These are phyloP conservation scores for Candida berthetii DNA, from an alignment of 805 yeast species.

Conservation along the genomic window DNA sequence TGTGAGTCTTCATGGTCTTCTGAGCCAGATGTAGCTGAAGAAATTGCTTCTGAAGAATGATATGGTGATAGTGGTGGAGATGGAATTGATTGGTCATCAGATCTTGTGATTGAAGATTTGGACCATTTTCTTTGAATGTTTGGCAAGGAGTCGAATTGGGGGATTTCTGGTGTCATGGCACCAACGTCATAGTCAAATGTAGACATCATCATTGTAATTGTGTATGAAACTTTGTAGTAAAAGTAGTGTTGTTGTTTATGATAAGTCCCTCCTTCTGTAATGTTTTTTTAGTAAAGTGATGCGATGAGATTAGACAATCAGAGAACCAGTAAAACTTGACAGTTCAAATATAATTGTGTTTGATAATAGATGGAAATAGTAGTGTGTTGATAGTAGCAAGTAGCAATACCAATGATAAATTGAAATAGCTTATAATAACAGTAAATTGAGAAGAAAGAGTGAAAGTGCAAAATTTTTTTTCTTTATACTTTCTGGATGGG, in stretches of 20 bases:
- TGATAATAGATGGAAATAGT: no score
- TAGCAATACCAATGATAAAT: no score
- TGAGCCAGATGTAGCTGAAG: slow-evolving; percentile 12
- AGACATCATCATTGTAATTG: background rate
- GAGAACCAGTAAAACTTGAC: no score
- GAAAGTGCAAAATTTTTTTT: no score
- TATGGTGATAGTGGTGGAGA: slow-evolving; percentile 42
- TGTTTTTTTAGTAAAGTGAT: no score
- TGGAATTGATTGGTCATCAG: slow-evolving; percentile 26
- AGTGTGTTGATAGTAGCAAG: no score
- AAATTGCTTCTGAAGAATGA: slow-evolving; percentile 16
- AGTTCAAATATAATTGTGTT: no score
- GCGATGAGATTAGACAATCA: no score
- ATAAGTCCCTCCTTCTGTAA: background rate
- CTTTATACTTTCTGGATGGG: no score
- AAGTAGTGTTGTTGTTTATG: background rate
- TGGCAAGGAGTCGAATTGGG: background rate
- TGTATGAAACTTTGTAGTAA: no score
- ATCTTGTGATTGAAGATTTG: slow-evolving; percentile 16
- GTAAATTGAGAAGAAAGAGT: no score
- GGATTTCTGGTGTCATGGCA: background rate
- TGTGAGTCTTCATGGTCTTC: slow-evolving; percentile 2
- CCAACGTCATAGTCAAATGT: background rate
- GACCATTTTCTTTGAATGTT: slow-evolving; percentile 16
- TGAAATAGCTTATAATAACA: no score